Base-by-base conservation (phyloP, 805 yeast genomes). In the Gaillardinia entomophila region DNA sequence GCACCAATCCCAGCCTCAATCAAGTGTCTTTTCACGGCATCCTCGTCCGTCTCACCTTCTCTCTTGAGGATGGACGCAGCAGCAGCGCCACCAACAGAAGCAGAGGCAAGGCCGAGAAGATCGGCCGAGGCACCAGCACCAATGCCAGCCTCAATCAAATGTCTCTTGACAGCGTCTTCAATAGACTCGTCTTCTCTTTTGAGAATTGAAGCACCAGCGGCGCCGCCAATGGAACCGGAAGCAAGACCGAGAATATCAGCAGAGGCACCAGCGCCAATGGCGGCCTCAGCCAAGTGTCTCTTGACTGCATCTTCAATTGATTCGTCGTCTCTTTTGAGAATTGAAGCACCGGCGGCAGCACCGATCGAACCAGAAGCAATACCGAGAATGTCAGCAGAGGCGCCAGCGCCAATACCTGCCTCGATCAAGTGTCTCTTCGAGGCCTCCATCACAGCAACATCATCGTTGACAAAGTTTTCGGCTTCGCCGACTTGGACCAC, bases 371-470 rank as follows among this genome's bases (percentile, higher is more conserved):
- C 43, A 12, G 28, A 36, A 18, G 29, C 27, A 14, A 33, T 26
- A 6, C 37, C 39, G 30, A 40, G 36, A 26, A 36, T 41, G 16
- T 42, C 40, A 8, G 48, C 38, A 17, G 38, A 36, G 33, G 35
- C 42, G 14, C 35, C 34, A 25, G 38, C 40, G 20, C 30, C 42
- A 26, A 27, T 32, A 17, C 27, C 40, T 4, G 33, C 41, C 4
- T 20, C 38, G 26, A 36, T n/a, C 19, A 15, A 27, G 38, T 31
- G 36, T 39, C 35, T 35, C 32, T 19, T 38, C 6, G 22, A 19
- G 6, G 6, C 22, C 22, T 19, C 8, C 10, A 19, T 10, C 6
- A 19, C 6, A 6, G 6, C 10, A 27, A 19, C 27, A 12, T 27
- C 28, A n/a, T n/a, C n/a, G n/a, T n/a, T n/a, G 12, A 38, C 34